These are phyloP conservation scores for Yarrowia sp. DNA, from an alignment of 805 yeast species.

Conservation along the genomic window DNA sequence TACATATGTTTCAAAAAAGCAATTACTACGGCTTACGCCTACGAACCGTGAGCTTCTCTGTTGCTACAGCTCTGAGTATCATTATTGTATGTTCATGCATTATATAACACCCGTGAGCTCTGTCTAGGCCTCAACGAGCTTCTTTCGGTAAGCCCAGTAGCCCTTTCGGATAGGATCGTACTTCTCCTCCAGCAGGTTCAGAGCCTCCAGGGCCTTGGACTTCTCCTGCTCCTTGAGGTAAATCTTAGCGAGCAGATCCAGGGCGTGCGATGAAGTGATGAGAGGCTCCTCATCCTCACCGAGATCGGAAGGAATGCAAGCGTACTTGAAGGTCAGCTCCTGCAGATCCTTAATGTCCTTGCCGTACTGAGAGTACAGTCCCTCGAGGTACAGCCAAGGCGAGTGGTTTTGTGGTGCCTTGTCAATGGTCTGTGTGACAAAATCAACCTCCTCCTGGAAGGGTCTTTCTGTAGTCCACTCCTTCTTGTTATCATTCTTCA, in stretches of 20 bases:
- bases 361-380: slow-evolving; percentile 54
- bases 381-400: slow-evolving; percentile 82
- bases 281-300: slow-evolving; percentile 44
- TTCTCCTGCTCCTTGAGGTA: slow-evolving; percentile 50
- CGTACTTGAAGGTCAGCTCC: slow-evolving; percentile 56
- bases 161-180: slow-evolving; percentile 68
- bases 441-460: slow-evolving; percentile 59
- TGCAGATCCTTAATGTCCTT: slow-evolving; percentile 53
- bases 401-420: slow-evolving; percentile 82
- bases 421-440: slow-evolving; percentile 57
- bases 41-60: too few relatives aligned
- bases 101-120: not conserved
- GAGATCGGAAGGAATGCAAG: slow-evolving; percentile 46
- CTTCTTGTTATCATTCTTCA: slow-evolving; percentile 40
- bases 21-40: too few relatives aligned
- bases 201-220: slow-evolving; percentile 55
- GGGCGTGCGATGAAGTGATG: slow-evolving; percentile 64
- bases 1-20: too few relatives aligned
- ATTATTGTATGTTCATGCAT: slow-evolving; percentile 5
- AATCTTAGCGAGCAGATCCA: slow-evolving; percentile 66
- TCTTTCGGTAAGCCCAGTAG: slow-evolving; percentile 64
- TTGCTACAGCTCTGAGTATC: too few relatives aligned
- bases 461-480: slow-evolving; percentile 13
- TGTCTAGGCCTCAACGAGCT: slow-evolving; percentile 6
- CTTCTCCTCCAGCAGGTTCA: slow-evolving; percentile 57